Conservation (phyloP, 208 protist species). For the Trypanosoma platydactyli region DNA sequence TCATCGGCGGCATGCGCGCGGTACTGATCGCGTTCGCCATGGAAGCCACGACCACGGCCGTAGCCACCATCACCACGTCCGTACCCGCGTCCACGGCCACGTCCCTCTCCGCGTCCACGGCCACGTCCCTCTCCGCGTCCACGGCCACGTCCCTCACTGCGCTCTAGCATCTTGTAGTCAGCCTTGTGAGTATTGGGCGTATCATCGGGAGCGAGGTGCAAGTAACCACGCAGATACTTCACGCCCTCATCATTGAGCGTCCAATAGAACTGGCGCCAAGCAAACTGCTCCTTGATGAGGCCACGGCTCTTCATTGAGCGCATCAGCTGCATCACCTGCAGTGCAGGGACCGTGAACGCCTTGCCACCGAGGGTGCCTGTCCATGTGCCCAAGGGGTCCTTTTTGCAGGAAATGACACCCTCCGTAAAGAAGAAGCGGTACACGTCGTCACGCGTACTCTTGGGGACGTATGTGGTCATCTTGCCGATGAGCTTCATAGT, state of each 20-base stretch:
- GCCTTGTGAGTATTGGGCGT: constrained; percentile 93
- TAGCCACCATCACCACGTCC: constrained; percentile 46
- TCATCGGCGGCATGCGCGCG: constrained; percentile 41
- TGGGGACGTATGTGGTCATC: constrained; percentile 88
- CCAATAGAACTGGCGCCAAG: constrained; percentile 96
- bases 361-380: constrained; percentile 78
- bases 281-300: constrained; percentile 93
- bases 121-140: constrained; percentile 36
- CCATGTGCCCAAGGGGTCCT: constrained; percentile 89
- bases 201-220: constrained; percentile 84
- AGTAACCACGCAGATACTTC: constrained; percentile 92
- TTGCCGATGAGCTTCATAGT: constrained; percentile 19
- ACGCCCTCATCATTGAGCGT: constrained; percentile 93
- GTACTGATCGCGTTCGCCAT: constrained; percentile 54
- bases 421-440: constrained; percentile 94
- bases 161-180: constrained; percentile 55
- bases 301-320: constrained; percentile 89
- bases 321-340: constrained; percentile 91
- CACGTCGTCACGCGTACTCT: constrained; percentile 80
- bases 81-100: constrained; percentile 33
- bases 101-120: constrained; percentile 43
- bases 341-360: constrained; percentile 69
- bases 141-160: constrained; percentile 43
- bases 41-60: constrained; percentile 25
- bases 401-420: constrained; percentile 90